Conservation (phyloP, 2,329 filamentous ascomycete species). For the Elsinoe batatas region DNA sequence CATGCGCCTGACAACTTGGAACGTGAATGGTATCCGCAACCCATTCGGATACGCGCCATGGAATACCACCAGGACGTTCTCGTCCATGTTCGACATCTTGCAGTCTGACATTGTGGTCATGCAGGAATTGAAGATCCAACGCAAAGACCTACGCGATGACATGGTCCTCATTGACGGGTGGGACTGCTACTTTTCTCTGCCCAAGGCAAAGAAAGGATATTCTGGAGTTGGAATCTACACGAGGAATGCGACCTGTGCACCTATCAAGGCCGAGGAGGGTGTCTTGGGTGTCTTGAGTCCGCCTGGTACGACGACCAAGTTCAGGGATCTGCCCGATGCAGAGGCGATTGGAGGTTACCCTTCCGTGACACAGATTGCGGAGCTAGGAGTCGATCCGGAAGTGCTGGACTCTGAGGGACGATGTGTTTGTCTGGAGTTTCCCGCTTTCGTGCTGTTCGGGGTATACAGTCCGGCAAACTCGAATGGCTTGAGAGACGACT, state of each 20-base stretch:
- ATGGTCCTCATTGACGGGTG: conserved; percentile 93
- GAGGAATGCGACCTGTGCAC: conserved; percentile 71
- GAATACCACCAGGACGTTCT: conserved; percentile 36
- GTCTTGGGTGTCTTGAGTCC: conserved; percentile 69
- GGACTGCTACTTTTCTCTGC: conserved; percentile 93
- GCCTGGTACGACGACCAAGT: conserved; percentile 60
- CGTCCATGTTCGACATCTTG: conserved; percentile 83
- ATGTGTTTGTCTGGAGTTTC: conserved; percentile 84
- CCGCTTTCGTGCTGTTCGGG: conserved; percentile 85
- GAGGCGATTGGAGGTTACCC: conserved; percentile 87
- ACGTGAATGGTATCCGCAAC: conserved; percentile 46
- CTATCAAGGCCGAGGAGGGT: conserved; percentile 89
- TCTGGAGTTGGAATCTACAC: conserved; percentile 95
- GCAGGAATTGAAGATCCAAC: conserved; percentile 93
- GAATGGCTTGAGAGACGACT: conserved; percentile 73
- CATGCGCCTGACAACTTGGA: conserved; percentile 35
- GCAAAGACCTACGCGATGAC: conserved; percentile 83
- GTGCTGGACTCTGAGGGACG: conserved; percentile 83
- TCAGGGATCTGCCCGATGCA: conserved; percentile 61
- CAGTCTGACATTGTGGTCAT: conserved; percentile 89
- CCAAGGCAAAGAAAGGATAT: conserved; percentile 91
- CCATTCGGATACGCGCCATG: conserved; percentile 46
- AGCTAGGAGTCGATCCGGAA: conserved; percentile 55
- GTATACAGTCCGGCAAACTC: conserved; percentile 86
- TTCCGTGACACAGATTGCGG: conserved; percentile 53